Percentiles rank a stretch among this genome's conserved stretches.
These are phyloP conservation scores for Xylaria sp. DNA, from an alignment of 2,329 filamentous ascomycete genomes.

Conservation along the genomic window DNA sequence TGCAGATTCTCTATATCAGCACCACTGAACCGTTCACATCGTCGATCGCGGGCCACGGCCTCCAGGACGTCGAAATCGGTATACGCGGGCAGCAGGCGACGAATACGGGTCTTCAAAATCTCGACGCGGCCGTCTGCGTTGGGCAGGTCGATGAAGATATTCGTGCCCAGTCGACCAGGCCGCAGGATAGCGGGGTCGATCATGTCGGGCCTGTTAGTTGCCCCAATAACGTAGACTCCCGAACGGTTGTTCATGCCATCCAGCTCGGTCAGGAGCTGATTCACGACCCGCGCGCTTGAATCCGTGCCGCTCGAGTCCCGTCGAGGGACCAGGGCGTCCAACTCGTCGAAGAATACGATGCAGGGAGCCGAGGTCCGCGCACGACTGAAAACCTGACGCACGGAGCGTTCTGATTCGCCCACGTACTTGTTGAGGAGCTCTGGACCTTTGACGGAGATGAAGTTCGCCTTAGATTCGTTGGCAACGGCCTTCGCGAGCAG, in stretches of 20 bases:
- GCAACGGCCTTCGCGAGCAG: conserved; percentile 95
- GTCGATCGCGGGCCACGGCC: conserved; percentile 69
- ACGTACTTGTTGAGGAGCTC: conserved; percentile 98
- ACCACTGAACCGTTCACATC: conserved; percentile 81
- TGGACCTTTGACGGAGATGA: conserved; percentile 97
- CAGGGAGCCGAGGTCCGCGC: conserved; percentile 89
- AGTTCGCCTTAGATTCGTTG: conserved; percentile 94
- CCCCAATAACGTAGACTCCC: conserved; percentile 93
- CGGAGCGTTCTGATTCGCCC: conserved; percentile 91
- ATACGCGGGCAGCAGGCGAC: conserved; percentile 44
- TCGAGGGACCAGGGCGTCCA: conserved; percentile 89
- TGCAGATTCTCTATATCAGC: conserved; percentile 69
- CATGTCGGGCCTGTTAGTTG: conserved; percentile 94
- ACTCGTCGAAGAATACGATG: conserved; percentile 97
- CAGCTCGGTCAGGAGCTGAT: conserved; percentile 92
- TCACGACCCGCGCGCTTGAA: conserved; percentile 88
- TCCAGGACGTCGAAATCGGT: conserved; percentile 45
- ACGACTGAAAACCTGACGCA: conserved; percentile 89
- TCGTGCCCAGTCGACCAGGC: conserved; percentile 86
- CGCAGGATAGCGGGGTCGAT: conserved; percentile 96
- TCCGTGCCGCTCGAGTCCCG: conserved; percentile 83
- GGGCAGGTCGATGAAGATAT: conserved; percentile 90
- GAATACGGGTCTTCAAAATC: conserved; percentile 76
- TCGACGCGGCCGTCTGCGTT: conserved; percentile 81
- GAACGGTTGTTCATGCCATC: conserved; percentile 83